Percentiles rank a stretch among this genome's conserved stretches.
Conservation (phyloP, 1,139 yeast species). For the Ashbya aceris region DNA sequence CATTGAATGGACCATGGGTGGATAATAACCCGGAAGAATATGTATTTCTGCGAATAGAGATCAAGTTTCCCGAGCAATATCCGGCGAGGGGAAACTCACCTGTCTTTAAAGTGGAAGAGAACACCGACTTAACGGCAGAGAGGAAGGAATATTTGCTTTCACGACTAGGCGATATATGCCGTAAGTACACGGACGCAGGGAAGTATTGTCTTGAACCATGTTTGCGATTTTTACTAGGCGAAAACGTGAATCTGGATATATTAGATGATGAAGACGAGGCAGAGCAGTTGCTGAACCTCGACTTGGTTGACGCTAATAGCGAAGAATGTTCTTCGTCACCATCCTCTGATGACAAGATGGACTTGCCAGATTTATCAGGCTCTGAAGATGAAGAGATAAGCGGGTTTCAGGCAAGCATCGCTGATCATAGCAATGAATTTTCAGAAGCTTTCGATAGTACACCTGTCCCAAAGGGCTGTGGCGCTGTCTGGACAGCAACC, state of each 20-base stretch:
- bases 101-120: slow-evolving; percentile 65
- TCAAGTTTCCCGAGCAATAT: slow-evolving; percentile 61
- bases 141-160: slow-evolving; percentile 42
- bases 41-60: slow-evolving; percentile 59
- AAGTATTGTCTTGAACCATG: slow-evolving; percentile 75
- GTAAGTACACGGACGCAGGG: slow-evolving; percentile 46
- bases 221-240: slow-evolving; percentile 73
- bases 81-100: slow-evolving; percentile 51
- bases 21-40: slow-evolving; percentile 38
- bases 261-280: slow-evolving; percentile 21
- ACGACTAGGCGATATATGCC: slow-evolving; percentile 47
- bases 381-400: slow-evolving; percentile 23
- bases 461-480: slow-evolving; percentile 89
- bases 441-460: slow-evolving; percentile 54
- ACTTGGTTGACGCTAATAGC: slow-evolving; percentile 23
- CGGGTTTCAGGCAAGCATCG: slow-evolving; percentile 17
- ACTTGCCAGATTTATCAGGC: slow-evolving; percentile 19
- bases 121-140: slow-evolving; percentile 49
- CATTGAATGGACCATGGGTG: slow-evolving; percentile 73
- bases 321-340: slow-evolving; percentile 27
- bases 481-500: slow-evolving; percentile 75
- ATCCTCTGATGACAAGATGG: slow-evolving; percentile 24
- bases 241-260: slow-evolving; percentile 47
- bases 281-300: slow-evolving; percentile 23
- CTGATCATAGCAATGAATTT: slow-evolving; percentile 9